Conservation (phyloP, 805 yeast species). For the Schizosaccharomyces japonicus region DNA sequence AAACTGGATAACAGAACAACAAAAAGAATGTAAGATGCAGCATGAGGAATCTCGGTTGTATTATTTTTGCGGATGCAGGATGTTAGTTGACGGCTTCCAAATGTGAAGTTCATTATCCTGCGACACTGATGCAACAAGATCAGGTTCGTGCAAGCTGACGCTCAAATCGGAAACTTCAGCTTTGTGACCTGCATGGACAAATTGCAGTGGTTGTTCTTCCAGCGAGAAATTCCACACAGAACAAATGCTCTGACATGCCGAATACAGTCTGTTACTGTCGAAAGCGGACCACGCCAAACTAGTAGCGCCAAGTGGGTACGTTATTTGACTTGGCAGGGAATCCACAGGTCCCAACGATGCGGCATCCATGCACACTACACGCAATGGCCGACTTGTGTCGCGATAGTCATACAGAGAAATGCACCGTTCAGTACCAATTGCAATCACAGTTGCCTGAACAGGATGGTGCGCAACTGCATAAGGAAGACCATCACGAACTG, state of each 20-base stretch:
- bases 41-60: too few relatives aligned
- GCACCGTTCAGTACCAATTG: constrained; percentile 12
- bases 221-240: background rate
- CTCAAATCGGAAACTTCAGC: background rate
- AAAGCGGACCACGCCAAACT: background rate
- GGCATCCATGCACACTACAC: background rate
- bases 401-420: background rate
- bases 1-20: too few relatives aligned
- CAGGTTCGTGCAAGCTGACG: background rate
- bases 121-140: constrained; percentile 32
- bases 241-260: background rate
- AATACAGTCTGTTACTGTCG: background rate
- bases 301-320: background rate
- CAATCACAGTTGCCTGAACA: constrained; percentile 26
- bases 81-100: too few relatives aligned
- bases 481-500: too few relatives aligned
- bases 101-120: constrained; percentile 56
- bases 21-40: too few relatives aligned
- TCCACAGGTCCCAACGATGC: too few relatives aligned
- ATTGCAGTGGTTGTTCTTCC: background rate
- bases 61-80: too few relatives aligned
- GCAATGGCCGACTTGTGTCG: background rate
- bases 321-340: background rate
- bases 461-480: constrained; percentile 50
- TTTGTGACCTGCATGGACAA: background rate